Evolutionary conservation across 345 rosid species (phyloP).

Genomic region (Microthlaspi erraticum): DNA sequence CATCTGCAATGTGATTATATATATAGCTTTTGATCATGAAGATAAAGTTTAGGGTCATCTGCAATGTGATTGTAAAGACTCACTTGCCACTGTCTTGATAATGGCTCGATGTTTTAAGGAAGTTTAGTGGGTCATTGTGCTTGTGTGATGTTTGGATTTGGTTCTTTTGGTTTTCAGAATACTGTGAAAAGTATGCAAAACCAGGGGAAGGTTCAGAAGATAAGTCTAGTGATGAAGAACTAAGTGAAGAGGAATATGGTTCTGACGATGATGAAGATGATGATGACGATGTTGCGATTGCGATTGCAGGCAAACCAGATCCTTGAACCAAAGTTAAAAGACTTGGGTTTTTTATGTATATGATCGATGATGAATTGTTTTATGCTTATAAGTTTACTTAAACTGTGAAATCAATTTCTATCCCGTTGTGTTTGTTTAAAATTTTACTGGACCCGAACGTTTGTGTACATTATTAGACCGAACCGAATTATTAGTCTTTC

Average conservation of each 20-base stretch:
- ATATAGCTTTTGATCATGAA: background rate
- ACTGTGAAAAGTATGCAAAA: conserved; percentile 86
- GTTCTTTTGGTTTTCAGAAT: conserved; percentile 52
- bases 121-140: conserved; percentile 8
- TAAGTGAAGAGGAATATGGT: conserved; percentile 78
- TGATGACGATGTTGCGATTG: conserved; percentile 47
- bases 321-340: conserved; percentile 45
- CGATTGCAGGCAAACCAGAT: conserved; percentile 83
- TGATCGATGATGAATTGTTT: conserved; percentile 36
- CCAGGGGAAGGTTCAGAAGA: conserved; percentile 74
- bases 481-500: conserved; percentile 35
- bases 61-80: background rate
- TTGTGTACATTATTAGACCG: conserved; percentile 46
- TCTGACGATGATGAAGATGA: conserved; percentile 61
- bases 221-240: conserved; percentile 83
- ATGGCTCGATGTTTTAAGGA: background rate
- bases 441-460: conserved; percentile 33
- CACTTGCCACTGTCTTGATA: background rate
- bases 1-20: background rate
- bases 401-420: conserved; percentile 33
- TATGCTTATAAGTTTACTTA: conserved; percentile 24
- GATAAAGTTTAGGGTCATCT: background rate
- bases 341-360: conserved; percentile 34
- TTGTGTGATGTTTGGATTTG: conserved; percentile 1
- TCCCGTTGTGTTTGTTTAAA: conserved; percentile 27